Evolutionary conservation across 2,329 filamentous ascomycete species (phyloP).

Genomic region (Aureobasidium sp.): DNA sequence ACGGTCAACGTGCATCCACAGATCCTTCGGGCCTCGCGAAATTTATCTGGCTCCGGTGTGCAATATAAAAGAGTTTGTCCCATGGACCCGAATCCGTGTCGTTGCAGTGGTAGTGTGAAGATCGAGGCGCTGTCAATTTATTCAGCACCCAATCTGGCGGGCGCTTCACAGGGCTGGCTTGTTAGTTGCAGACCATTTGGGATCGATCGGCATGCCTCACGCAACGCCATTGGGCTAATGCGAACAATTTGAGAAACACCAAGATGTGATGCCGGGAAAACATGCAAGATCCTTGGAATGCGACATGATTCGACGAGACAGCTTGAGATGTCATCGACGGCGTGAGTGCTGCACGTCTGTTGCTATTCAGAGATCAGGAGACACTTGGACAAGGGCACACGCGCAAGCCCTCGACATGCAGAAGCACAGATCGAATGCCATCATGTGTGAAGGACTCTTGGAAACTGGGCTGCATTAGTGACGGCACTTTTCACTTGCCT

Average conservation of each 20-base stretch:
- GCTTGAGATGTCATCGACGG: not conserved
- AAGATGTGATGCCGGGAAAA: not conserved
- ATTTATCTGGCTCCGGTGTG: not conserved
- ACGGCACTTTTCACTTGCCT: constrained; percentile 1
- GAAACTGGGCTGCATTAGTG: constrained; percentile 7
- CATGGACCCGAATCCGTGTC: not conserved
- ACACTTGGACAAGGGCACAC: not conserved
- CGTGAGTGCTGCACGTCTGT: not conserved
- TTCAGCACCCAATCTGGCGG: constrained; percentile 2
- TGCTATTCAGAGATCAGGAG: constrained; percentile 4
- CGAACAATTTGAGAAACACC: not conserved
- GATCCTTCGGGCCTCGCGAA: not conserved
- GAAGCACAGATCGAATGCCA: not conserved
- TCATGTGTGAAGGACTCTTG: not conserved
- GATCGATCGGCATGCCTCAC: not conserved
- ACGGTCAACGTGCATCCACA: constrained; percentile 6
- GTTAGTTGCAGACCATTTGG: not conserved
- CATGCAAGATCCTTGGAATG: constrained; percentile 1
- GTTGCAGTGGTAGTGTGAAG: not conserved
- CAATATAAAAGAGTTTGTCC: constrained; percentile 1
- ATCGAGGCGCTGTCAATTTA: constrained; percentile 2
- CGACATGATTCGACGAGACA: not conserved
- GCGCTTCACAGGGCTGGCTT: not conserved
- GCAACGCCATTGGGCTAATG: not conserved
- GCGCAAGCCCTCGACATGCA: not conserved